phyloP scores from a whole-genome alignment of 1,139 yeast species.

The Debaryomyces udenii region DNA sequence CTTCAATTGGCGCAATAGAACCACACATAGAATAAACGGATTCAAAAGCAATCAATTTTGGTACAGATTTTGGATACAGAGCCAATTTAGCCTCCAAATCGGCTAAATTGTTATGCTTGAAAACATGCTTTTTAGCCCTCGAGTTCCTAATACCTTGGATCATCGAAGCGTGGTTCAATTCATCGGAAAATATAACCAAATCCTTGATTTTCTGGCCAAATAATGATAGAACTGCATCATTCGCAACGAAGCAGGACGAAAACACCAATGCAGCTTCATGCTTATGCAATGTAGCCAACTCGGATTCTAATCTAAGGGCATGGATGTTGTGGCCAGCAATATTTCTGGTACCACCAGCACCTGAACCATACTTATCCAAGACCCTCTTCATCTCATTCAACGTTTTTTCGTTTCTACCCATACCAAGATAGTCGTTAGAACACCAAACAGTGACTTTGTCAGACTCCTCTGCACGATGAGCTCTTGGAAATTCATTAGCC shows the following conservation, averaged over 20 bases:
- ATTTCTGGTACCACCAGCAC: slow-evolving; percentile 99
- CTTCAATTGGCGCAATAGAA: slow-evolving; percentile 89
- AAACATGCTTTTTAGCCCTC: slow-evolving; percentile 82
- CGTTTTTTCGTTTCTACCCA: slow-evolving; percentile 81
- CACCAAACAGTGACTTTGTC: slow-evolving; percentile 98
- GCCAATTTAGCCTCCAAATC: slow-evolving; percentile 81
- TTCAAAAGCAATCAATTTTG: slow-evolving; percentile 96
- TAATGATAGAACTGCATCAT: slow-evolving; percentile 92
- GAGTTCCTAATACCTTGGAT: slow-evolving; percentile 94
- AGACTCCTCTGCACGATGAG: slow-evolving; percentile 73
- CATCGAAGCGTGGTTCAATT: slow-evolving; percentile 96
- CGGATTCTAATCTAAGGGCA: slow-evolving; percentile 83
- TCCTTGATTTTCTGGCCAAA: slow-evolving; percentile 90
- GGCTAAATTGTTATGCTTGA: slow-evolving; percentile 83
- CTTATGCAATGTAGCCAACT: slow-evolving; percentile 86
- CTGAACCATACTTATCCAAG: slow-evolving; percentile 90
- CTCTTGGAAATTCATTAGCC: slow-evolving; percentile 90
- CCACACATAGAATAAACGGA: slow-evolving; percentile 99
- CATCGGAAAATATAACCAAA: slow-evolving; percentile 90
- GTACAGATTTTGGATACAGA: slow-evolving; percentile 78
- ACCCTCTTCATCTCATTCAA: slow-evolving; percentile 77
- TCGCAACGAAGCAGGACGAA: slow-evolving; percentile 94
- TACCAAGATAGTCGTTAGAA: slow-evolving; percentile 93
- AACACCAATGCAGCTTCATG: slow-evolving; percentile 95
- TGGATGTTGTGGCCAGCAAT: slow-evolving; percentile 96